Percentiles rank a stretch among this genome's conserved stretches.
phyloP scores from a whole-genome alignment of 1,284 basidiomycete species.

The Macrocystidia cucumis region DNA sequence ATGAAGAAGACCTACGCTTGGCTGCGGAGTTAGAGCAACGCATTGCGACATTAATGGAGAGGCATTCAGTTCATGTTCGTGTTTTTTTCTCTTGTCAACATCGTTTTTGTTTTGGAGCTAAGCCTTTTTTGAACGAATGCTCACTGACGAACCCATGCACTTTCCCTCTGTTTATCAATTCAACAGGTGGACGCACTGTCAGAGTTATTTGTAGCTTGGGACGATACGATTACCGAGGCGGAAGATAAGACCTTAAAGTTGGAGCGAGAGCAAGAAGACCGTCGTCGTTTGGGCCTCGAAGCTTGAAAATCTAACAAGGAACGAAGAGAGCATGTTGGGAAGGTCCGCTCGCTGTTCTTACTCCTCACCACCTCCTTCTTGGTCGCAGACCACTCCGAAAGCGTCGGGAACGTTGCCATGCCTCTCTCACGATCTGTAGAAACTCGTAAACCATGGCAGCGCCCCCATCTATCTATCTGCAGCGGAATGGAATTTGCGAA shows the following conservation, averaged over 20 bases:
- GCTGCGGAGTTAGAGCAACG: conserved; percentile 55
- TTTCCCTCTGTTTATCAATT: no score
- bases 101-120: conserved; percentile 1
- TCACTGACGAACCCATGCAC: no score
- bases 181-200: conserved; percentile 73
- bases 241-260: conserved; percentile 48
- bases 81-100: conserved; percentile 2
- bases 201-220: conserved; percentile 76
- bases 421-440: no score
- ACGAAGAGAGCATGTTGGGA: no score
- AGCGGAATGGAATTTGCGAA: no score
- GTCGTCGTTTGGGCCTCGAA: conserved; percentile 45
- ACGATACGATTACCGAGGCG: conserved; percentile 56
- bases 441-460: no score
- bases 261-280: conserved; percentile 52
- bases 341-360: no score
- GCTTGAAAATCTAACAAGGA: background rate
- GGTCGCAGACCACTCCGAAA: no score
- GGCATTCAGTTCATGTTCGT: conserved; percentile 61
- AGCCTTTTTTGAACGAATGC: no score
- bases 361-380: no score
- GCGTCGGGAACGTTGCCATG: no score
- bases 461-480: no score
- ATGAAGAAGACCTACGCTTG: conserved; percentile 47
- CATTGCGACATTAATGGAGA: conserved; percentile 54